Conservation (phyloP, 2,329 filamentous ascomycete genomes). For the Incumbomyces delicatus region DNA sequence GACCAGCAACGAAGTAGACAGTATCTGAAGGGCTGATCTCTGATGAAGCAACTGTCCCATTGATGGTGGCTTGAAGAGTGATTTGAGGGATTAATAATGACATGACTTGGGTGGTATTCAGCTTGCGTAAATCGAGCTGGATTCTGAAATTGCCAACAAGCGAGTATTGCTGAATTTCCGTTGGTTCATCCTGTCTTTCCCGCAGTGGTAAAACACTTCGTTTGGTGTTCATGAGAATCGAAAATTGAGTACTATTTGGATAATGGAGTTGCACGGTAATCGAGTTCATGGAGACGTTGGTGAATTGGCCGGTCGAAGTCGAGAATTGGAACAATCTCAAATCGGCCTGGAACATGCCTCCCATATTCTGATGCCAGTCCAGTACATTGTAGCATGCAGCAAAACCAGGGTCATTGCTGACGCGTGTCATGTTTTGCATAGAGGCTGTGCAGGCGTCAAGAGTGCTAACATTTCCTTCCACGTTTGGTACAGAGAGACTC, state of each 20-base stretch:
- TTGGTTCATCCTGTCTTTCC: conserved; percentile 8
- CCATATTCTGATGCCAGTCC: conserved; percentile 51
- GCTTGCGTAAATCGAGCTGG: conserved; percentile 21
- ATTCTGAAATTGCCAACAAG: conserved; percentile 25
- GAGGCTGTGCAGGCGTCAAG: conserved; percentile 49
- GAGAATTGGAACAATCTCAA: conserved; percentile 64
- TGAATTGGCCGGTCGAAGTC: conserved; percentile 42
- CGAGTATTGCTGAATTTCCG: conserved; percentile 26
- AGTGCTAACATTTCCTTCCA: conserved; percentile 31
- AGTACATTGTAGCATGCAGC: conserved; percentile 77
- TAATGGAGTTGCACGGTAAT: conserved; percentile 23
- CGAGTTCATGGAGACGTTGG: conserved; percentile 27
- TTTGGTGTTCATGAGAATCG: conserved; percentile 15
- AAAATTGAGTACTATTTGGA: conserved; percentile 17
- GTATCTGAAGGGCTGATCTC: conserved; percentile 25
- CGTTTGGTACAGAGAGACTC: conserved; percentile 1
- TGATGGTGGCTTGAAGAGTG: conserved; percentile 19
- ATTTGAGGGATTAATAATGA: conserved; percentile 28
- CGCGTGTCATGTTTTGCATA: conserved; percentile 44
- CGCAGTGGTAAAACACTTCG: conserved; percentile 3
- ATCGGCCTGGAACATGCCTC: conserved; percentile 67
- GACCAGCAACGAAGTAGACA: conserved; percentile 29
- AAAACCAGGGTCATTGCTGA: conserved; percentile 64
- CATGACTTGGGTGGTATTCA: conserved; percentile 23
- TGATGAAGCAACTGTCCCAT: conserved; percentile 18